Evolutionary conservation across 2,329 filamentous ascomycete species (phyloP).

Genomic region (Ophiostoma angusticollis): DNA sequence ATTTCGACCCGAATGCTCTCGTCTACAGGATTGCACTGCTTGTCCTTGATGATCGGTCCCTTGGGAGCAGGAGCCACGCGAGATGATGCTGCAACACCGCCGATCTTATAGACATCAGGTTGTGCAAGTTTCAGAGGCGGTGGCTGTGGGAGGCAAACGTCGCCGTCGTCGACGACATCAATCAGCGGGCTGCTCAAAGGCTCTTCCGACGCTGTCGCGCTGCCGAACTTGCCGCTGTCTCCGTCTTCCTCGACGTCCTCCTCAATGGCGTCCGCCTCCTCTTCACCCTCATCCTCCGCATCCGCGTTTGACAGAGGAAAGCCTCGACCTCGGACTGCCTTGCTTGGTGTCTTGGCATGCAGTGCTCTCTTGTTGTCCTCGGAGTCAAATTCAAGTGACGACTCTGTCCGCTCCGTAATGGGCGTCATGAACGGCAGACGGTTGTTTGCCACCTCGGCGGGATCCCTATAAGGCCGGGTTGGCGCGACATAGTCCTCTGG

Average conservation of each 20-base stretch:
- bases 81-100: slow-evolving; percentile 16
- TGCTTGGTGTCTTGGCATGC: slow-evolving; percentile 66
- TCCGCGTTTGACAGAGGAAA: slow-evolving; percentile 14
- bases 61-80: slow-evolving; percentile 27
- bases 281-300: slow-evolving; percentile 17
- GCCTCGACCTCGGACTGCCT: slow-evolving; percentile 26
- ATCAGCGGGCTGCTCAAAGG: slow-evolving; percentile 45
- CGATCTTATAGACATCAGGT: slow-evolving; percentile 31
- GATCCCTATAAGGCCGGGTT: slow-evolving; percentile 67
- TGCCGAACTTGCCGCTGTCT: slow-evolving; percentile 3
- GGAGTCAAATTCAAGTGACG: slow-evolving; percentile 58
- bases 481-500: slow-evolving; percentile 80
- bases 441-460: slow-evolving; percentile 70
- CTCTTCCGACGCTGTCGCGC: slow-evolving; percentile 1
- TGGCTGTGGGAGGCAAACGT: slow-evolving; percentile 2
- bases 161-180: slow-evolving; percentile 33
- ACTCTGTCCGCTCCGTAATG: slow-evolving; percentile 90
- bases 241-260: slow-evolving; percentile 9
- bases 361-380: slow-evolving; percentile 43
- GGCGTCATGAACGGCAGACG: slow-evolving; percentile 97
- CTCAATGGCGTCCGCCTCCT: slow-evolving; percentile 27
- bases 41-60: slow-evolving; percentile 66
- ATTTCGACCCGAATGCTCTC: slow-evolving; percentile 63
- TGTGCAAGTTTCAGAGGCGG: slow-evolving; percentile 22
- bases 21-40: slow-evolving; percentile 81